A percentile compares a stretch with the other conserved stretches of the same genome.
These are phyloP conservation scores for Pseudozyma hubeiensis DNA, from an alignment of 1,284 basidiomycete genomes.

Conservation along the genomic window DNA sequence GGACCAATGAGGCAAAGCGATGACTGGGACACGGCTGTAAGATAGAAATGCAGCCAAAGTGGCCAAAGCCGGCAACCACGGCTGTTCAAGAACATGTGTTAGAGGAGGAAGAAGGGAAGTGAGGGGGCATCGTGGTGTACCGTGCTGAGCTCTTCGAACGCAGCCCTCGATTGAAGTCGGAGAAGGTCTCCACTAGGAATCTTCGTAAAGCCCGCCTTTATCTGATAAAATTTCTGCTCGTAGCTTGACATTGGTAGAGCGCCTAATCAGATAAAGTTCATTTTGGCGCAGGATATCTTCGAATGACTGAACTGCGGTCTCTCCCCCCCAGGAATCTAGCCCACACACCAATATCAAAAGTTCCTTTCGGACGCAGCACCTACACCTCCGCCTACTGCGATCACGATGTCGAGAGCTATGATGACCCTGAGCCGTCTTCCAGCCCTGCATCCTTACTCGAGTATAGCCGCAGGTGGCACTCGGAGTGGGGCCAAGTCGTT, in stretches of 20 bases:
- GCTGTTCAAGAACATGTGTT: background rate
- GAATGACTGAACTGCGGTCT: no score
- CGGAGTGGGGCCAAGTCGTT: background rate
- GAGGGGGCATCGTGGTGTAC: no score
- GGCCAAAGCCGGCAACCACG: background rate
- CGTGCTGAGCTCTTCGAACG: no score
- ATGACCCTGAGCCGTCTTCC: slow-evolving; percentile 15
- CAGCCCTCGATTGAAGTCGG: no score
- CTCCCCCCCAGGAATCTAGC: no score
- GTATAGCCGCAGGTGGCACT: background rate
- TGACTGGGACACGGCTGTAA: background rate
- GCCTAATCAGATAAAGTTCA: no score
- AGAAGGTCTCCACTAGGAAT: background rate
- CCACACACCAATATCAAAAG: no score
- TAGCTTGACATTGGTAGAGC: background rate
- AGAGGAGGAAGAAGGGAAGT: no score
- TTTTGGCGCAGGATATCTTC: no score
- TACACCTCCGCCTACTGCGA: background rate
- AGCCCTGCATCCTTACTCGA: slow-evolving; percentile 16
- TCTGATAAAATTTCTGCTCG: slow-evolving; percentile 1
- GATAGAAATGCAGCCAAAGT: background rate
- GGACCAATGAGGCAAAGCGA: slow-evolving; percentile 4
- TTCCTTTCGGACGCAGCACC: background rate
- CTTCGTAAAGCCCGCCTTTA: background rate
- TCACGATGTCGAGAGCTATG: background rate